Percentiles rank a stretch among this genome's conserved stretches.
Conservation (phyloP, 2,329 filamentous ascomycete genomes). For the Plenodomus tracheiphilus region DNA sequence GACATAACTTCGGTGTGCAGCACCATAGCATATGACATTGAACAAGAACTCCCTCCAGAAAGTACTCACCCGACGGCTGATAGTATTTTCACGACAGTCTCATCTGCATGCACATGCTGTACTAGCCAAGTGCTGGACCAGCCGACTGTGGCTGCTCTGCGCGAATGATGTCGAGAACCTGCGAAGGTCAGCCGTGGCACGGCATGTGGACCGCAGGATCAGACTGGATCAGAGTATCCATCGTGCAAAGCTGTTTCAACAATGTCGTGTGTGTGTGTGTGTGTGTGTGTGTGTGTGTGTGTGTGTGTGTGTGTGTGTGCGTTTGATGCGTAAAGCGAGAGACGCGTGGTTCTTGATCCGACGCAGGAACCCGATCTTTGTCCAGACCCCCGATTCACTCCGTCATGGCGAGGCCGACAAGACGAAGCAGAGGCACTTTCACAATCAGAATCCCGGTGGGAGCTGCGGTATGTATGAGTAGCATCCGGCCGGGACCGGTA, state of each 20-base stretch:
- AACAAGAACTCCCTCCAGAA: too few species aligned
- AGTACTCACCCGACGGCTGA: too few species aligned
- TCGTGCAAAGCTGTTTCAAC: neutral
- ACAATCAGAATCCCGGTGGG: neutral
- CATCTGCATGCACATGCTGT: neutral
- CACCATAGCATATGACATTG: too few species aligned
- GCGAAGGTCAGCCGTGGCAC: neutral
- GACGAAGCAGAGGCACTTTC: neutral
- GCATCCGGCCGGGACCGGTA: neutral
- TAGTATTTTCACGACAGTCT: too few species aligned
- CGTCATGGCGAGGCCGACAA: neutral
- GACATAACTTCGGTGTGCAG: neutral
- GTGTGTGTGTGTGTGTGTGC: too few species aligned
- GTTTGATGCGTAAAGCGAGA: neutral
- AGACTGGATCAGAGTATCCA: neutral
- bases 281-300: too few species aligned
- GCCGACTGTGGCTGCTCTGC: neutral
- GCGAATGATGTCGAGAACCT: neutral
- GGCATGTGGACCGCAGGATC: neutral
- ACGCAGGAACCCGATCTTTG: neutral
- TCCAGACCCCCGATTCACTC: neutral
- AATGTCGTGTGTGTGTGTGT: neutral
- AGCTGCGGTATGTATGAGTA: neutral
- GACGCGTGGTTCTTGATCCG: neutral
- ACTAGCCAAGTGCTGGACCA: neutral